These are phyloP conservation scores for Metschnikowia amazonensis DNA, from an alignment of 805 yeast species.

Conservation along the genomic window DNA sequence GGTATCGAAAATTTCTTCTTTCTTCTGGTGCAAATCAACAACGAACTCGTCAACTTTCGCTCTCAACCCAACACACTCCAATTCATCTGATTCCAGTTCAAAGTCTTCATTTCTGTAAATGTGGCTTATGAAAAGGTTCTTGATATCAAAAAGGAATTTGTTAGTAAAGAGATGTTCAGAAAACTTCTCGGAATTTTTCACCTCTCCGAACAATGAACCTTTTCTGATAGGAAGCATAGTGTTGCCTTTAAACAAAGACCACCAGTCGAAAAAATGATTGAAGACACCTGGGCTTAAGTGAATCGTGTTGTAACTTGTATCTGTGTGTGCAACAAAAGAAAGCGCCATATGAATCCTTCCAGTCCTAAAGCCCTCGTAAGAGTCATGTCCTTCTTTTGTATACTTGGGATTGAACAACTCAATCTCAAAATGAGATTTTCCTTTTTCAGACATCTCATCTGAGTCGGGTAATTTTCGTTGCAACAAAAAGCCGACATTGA, in stretches of 20 bases:
- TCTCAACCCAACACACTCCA: slow-evolving; percentile 65
- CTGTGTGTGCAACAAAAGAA: slow-evolving; percentile 34
- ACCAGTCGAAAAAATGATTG: slow-evolving; percentile 74
- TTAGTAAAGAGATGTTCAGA: slow-evolving; percentile 72
- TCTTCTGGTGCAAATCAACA: slow-evolving; percentile 41
- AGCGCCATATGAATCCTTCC: slow-evolving; percentile 40
- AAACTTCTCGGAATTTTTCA: slow-evolving; percentile 58
- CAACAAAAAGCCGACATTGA: slow-evolving; percentile 55
- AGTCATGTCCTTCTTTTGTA: slow-evolving; percentile 36
- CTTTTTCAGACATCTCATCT: slow-evolving; percentile 40
- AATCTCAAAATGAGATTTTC: slow-evolving; percentile 60
- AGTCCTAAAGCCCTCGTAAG: slow-evolving; percentile 40
- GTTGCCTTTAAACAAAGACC: slow-evolving; percentile 78
- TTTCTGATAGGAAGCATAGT: slow-evolving; percentile 73
- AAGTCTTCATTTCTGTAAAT: slow-evolving; percentile 51
- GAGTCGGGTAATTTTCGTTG: slow-evolving; percentile 38
- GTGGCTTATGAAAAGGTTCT: slow-evolving; percentile 74
- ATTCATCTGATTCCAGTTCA: slow-evolving; percentile 36
- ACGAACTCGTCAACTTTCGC: slow-evolving; percentile 37
- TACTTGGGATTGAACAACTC: slow-evolving; percentile 55
- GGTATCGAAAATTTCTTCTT: slow-evolving; percentile 31
- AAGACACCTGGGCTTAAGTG: slow-evolving; percentile 73
- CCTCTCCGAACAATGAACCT: slow-evolving; percentile 66
- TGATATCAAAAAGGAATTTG: slow-evolving; percentile 69
- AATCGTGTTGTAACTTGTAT: slow-evolving; percentile 56